phyloP scores from a whole-genome alignment of 1,284 basidiomycete species.

The Fomitopsis pinicola region DNA sequence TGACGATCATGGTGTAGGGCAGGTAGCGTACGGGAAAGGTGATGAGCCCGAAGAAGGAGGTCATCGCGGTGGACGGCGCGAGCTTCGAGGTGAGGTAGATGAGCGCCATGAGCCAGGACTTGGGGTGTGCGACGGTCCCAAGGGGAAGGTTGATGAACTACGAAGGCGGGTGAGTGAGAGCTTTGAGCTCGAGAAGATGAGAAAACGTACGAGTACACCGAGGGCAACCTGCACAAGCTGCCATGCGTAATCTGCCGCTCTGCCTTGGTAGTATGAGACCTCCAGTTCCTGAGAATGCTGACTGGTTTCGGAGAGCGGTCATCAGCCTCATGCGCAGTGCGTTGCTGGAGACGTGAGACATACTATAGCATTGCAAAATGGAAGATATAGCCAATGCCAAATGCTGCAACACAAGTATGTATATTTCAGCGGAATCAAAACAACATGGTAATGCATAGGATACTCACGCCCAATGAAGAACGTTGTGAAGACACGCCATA shows the following conservation, averaged over 20 bases:
- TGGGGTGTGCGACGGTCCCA: constrained; percentile 50
- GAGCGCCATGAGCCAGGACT: constrained; percentile 65
- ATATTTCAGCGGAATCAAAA: background rate
- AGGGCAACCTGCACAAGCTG: constrained; percentile 58
- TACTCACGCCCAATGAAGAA: constrained; percentile 74
- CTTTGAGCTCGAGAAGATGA: background rate
- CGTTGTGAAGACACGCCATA: constrained; percentile 76
- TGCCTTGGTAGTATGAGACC: constrained; percentile 48
- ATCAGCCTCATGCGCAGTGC: background rate
- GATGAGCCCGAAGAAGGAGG: constrained; percentile 73
- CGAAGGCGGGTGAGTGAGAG: background rate
- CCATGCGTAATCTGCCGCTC: constrained; percentile 72
- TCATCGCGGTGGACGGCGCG: constrained; percentile 59
- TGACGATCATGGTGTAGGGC: constrained; percentile 68
- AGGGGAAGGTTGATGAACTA: constrained; percentile 67
- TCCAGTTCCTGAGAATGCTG: constrained; percentile 65
- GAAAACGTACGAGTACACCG: constrained; percentile 28
- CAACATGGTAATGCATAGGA: background rate
- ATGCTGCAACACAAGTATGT: constrained; percentile 35
- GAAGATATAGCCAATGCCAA: constrained; percentile 63
- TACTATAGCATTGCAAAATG: constrained; percentile 78
- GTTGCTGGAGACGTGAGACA: too few species aligned
- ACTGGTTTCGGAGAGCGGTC: constrained; percentile 30
- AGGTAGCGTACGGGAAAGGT: constrained; percentile 69
- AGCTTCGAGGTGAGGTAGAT: constrained; percentile 66